Percentiles rank a stretch among this genome's conserved stretches.
phyloP scores from a whole-genome alignment of 1,139 yeast species.

The Yamadazyma diddensiae region DNA sequence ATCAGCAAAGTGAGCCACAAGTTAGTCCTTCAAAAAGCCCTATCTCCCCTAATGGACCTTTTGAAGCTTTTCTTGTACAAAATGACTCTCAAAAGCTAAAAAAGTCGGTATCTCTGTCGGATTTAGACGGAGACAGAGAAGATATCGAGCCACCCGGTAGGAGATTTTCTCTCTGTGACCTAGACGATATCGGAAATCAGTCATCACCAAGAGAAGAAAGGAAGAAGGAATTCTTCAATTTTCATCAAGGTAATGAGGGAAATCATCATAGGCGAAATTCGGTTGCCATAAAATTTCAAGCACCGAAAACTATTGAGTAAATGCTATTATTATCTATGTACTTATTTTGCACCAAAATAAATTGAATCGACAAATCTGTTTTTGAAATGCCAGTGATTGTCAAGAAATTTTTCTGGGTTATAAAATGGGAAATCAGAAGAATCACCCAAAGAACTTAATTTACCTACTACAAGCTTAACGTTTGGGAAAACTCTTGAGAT shows the following conservation, averaged over 20 bases:
- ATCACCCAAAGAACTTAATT: conserved; percentile 45
- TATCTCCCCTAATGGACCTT: conserved; percentile 18
- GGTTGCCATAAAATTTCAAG: conserved; percentile 31
- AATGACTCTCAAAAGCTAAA: conserved; percentile 1
- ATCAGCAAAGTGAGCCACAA: not conserved
- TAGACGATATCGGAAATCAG: conserved; percentile 11
- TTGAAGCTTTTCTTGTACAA: conserved; percentile 26
- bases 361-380: conserved; percentile 71
- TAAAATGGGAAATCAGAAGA: conserved; percentile 17
- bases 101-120: conserved; percentile 10
- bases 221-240: no score
- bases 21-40: conserved; percentile 2
- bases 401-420: conserved; percentile 37
- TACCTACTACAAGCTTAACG: conserved; percentile 69
- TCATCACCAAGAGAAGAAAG: conserved; percentile 7
- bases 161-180: conserved; percentile 15
- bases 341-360: conserved; percentile 69
- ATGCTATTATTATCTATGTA: not conserved
- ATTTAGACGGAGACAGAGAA: conserved; percentile 2
- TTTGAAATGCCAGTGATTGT: conserved; percentile 60
- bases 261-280: conserved; percentile 29
- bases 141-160: conserved; percentile 3
- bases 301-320: conserved; percentile 13
- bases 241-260: no score
- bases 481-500: conserved; percentile 70